phyloP scores from a whole-genome alignment of 1,284 basidiomycete species.

The Salmacisia buchloeana region DNA sequence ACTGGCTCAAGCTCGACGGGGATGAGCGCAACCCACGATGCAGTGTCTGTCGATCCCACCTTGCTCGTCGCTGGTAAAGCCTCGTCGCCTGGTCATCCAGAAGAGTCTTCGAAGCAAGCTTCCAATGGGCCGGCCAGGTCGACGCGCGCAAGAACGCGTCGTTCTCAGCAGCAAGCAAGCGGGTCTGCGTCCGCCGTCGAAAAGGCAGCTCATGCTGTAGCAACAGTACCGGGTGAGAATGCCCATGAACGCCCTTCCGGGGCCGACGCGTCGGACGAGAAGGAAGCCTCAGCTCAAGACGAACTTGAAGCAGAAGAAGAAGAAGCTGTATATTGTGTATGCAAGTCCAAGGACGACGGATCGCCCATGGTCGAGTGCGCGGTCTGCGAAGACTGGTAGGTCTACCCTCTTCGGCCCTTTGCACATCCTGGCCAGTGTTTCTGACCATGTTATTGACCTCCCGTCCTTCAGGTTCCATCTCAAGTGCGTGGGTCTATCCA shows the following conservation, averaged over 20 bases:
- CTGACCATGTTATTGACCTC: neutral
- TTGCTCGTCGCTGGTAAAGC: neutral
- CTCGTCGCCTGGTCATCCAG: no score
- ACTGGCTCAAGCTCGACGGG: no score
- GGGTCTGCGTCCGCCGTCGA: neutral
- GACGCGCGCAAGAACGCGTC: no score
- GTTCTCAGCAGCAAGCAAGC: neutral
- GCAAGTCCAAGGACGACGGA: conserved; percentile 41
- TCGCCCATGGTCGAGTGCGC: conserved; percentile 46
- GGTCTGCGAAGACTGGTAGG: conserved; percentile 45
- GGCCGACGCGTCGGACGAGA: neutral
- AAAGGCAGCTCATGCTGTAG: no score
- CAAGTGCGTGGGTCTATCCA: conserved; percentile 38
- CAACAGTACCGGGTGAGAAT: no score
- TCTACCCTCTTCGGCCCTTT: conserved; percentile 2
- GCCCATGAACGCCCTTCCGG: no score
- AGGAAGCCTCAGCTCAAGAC: conserved; percentile 17
- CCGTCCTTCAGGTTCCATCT: conserved; percentile 37
- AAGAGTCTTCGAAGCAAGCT: no score
- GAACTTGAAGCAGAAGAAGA: conserved; percentile 19
- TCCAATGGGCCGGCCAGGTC: no score
- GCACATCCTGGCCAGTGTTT: conserved; percentile 4
- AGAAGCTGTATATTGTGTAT: conserved; percentile 39
- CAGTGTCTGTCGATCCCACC: neutral
- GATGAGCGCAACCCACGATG: no score